A percentile compares a stretch with the other conserved stretches of the same genome.
These are phyloP conservation scores for Niebla homalea DNA, from an alignment of 495 filamentous ascomycete species.

Conservation along the genomic window DNA sequence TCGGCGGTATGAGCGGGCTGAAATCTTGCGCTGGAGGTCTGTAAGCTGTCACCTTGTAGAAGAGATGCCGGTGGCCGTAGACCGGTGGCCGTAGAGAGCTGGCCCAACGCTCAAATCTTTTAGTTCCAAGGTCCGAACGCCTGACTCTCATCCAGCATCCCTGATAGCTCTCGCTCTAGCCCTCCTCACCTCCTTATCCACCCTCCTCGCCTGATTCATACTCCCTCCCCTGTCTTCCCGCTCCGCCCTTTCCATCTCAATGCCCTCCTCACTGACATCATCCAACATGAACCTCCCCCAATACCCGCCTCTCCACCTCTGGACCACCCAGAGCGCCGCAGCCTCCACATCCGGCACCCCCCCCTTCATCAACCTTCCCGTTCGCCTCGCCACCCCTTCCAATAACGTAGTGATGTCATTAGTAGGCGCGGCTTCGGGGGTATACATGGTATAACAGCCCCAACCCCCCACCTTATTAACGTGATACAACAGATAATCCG, in stretches of 20 bases:
- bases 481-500: constrained; percentile 78
- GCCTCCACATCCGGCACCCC: constrained; percentile 57
- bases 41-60: no score
- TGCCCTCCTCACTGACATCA: constrained; percentile 44
- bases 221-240: constrained; percentile 20
- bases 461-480: constrained; percentile 50
- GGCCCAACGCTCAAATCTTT: no score
- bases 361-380: constrained; percentile 64
- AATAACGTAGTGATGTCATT: constrained; percentile 68
- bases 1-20: no score
- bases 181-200: constrained; percentile 25
- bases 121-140: no score
- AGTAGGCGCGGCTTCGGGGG: constrained; percentile 40
- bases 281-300: constrained; percentile 73
- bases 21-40: no score
- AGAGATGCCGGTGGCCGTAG: no score
- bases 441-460: constrained; percentile 48
- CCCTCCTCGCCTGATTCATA: constrained; percentile 31
- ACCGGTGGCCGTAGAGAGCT: no score
- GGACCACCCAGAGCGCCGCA: constrained; percentile 70
- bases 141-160: no score
- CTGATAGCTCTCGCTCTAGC: constrained; percentile 5
- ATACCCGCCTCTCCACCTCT: constrained; percentile 66
- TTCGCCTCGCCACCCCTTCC: constrained; percentile 50
- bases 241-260: constrained; percentile 10